Percentiles rank a stretch among this genome's conserved stretches.
These are phyloP conservation scores for Thymus mandschuricus DNA, from an alignment of 257 asterid species.

Conservation along the genomic window DNA sequence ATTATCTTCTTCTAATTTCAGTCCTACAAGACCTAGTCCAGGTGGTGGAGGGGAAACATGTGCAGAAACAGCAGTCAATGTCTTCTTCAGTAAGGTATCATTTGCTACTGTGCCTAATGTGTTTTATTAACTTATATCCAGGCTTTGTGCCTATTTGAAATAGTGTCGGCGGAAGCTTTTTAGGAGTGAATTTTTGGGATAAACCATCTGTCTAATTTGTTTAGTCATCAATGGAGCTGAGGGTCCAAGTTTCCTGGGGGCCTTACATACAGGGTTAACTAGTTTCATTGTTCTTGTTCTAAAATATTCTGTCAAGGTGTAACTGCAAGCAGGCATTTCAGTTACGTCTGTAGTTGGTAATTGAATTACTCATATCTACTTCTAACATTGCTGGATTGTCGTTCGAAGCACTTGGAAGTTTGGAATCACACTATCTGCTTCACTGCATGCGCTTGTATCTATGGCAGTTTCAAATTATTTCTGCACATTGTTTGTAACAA, in stretches of 20 bases:
- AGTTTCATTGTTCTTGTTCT: background rate
- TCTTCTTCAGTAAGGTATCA: conserved; percentile 90
- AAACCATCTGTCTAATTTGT: background rate
- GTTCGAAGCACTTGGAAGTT: background rate
- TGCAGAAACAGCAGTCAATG: conserved; percentile 90
- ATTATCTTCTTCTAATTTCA: conserved; percentile 43
- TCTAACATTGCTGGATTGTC: conserved; percentile 7
- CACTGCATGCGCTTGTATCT: background rate
- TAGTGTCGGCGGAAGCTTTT: conserved; percentile 14
- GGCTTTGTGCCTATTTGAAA: background rate
- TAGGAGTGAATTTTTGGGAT: conserved; percentile 16
- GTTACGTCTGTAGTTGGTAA: conserved; percentile 22
- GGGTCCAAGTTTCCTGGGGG: background rate
- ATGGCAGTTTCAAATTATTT: conserved; percentile 1
- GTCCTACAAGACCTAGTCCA: conserved; percentile 97
- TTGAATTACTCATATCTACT: conserved; percentile 5
- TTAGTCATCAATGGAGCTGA: background rate
- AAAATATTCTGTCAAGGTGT: background rate
- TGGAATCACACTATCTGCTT: conserved; percentile 13
- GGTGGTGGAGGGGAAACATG: conserved; percentile 99
- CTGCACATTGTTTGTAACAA: conserved; percentile 14
- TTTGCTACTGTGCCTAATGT: conserved; percentile 27
- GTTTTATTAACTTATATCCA: conserved; percentile 12
- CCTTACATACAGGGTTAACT: background rate
- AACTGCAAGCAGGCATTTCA: background rate